phyloP scores from a whole-genome alignment of 2,329 filamentous ascomycete genomes.

The Aspergillus uvarum region DNA sequence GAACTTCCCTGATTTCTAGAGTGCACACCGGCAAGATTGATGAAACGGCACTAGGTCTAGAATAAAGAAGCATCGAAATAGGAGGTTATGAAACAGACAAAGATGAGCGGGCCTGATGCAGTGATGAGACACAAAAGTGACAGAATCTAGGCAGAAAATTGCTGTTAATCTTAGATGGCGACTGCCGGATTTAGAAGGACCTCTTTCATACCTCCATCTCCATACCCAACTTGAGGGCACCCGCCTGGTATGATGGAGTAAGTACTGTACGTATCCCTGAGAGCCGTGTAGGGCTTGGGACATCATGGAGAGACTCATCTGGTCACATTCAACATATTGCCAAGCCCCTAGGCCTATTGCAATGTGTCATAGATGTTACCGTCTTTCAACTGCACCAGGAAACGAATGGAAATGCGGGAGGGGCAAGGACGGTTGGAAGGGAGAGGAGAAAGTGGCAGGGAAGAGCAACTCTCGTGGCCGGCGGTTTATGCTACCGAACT shows the following conservation, averaged over 20 bases:
- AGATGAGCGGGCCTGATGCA: not conserved
- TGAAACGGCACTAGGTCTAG: not conserved
- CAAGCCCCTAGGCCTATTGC: not conserved
- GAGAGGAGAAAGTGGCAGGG: not conserved
- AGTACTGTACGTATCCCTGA: too few relatives aligned
- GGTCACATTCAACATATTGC: not conserved
- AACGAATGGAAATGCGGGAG: not conserved
- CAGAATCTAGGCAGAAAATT: too few relatives aligned
- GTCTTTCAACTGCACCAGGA: not conserved
- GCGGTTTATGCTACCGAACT: constrained; percentile 7
- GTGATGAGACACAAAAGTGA: not conserved
- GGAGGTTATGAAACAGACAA: not conserved
- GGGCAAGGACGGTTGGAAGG: not conserved
- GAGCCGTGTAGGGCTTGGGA: too few relatives aligned
- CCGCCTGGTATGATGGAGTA: too few relatives aligned
- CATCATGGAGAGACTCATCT: not conserved
- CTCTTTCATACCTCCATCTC: not conserved
- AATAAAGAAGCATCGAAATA: not conserved
- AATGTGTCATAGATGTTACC: not conserved
- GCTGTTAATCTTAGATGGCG: not conserved
- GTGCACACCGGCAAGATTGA: not conserved
- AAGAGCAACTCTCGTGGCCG: not conserved
- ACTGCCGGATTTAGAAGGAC: not conserved
- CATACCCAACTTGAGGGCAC: not conserved
- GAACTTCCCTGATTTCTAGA: not conserved